Percentiles rank a stretch among this genome's conserved stretches.
Conservation (phyloP, 1,139 yeast species). For the Suhomyces anneliseae region DNA sequence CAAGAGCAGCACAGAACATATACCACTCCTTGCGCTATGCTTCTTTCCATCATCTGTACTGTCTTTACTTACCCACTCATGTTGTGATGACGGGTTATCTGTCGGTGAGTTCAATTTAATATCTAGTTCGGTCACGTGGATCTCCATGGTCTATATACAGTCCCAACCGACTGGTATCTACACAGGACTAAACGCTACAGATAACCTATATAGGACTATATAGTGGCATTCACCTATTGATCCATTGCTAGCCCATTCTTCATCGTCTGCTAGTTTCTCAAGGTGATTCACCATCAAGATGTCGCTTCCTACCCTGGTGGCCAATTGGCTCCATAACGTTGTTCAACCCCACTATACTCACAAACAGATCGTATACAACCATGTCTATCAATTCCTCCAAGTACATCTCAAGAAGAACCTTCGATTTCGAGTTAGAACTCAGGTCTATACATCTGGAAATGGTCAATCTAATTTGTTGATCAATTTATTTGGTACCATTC, state of each 20-base stretch:
- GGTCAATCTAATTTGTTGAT: constrained; percentile 65
- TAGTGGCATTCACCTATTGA: too few species aligned
- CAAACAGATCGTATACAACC: constrained; percentile 57
- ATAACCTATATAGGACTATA: background rate
- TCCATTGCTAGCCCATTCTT: too few species aligned
- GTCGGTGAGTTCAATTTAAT: background rate
- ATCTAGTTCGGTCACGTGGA: background rate
- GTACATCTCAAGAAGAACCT: constrained; percentile 38
- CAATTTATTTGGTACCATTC: constrained; percentile 61
- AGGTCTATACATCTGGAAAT: constrained; percentile 56
- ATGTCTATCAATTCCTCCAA: constrained; percentile 56
- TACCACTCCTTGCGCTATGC: background rate
- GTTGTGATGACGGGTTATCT: background rate
- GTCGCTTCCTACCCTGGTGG: constrained; percentile 36
- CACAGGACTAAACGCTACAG: too few species aligned
- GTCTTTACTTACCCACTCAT: constrained; percentile 30
- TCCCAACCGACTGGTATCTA: too few species aligned
- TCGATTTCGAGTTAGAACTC: constrained; percentile 63
- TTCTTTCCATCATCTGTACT: background rate
- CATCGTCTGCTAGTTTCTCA: background rate
- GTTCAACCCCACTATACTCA: constrained; percentile 52
- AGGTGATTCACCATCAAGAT: background rate
- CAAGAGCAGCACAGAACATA: too few species aligned
- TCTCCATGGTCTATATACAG: too few species aligned
- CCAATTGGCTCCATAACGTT: constrained; percentile 47